Evolutionary conservation across 2,329 filamentous ascomycete genomes (phyloP).

Genomic region (Allantophomopsis cytisporea): DNA sequence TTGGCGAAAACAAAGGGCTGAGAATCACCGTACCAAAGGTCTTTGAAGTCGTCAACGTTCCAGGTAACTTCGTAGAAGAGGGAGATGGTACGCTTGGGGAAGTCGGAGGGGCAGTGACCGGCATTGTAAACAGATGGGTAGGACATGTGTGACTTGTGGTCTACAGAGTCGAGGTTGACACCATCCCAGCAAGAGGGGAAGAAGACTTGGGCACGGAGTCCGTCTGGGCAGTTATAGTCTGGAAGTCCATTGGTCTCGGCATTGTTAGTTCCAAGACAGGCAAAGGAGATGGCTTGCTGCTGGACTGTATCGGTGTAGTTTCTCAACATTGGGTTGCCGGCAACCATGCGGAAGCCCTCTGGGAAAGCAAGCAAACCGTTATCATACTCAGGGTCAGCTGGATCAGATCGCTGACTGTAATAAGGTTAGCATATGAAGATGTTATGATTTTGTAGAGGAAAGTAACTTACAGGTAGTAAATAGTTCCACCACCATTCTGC

Average conservation of each 20-base stretch:
- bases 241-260: conserved; percentile 38
- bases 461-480: conserved; percentile 37
- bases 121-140: conserved; percentile 32
- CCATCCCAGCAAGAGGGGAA: conserved; percentile 54
- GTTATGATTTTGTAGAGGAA: neutral
- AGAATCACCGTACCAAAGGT: conserved; percentile 26
- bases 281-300: conserved; percentile 37
- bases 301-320: conserved; percentile 29
- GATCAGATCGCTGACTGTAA: conserved; percentile 24
- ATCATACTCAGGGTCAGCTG: conserved; percentile 21
- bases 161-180: conserved; percentile 33
- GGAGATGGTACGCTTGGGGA: conserved; percentile 40
- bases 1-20: conserved; percentile 38
- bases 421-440: conserved; percentile 1
- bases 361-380: conserved; percentile 44
- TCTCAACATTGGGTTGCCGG: conserved; percentile 39
- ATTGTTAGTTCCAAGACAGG: conserved; percentile 33
- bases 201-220: conserved; percentile 37
- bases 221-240: conserved; percentile 34
- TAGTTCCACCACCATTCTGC: conserved; percentile 32
- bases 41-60: conserved; percentile 33
- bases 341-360: conserved; percentile 49
- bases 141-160: conserved; percentile 42
- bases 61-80: conserved; percentile 48
- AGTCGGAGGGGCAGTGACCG: conserved; percentile 32